Evolutionary conservation across 345 rosid species (phyloP), one percentile per base, ranked within the genome.

Genomic region (Bruguiera parviflora): DNA sequence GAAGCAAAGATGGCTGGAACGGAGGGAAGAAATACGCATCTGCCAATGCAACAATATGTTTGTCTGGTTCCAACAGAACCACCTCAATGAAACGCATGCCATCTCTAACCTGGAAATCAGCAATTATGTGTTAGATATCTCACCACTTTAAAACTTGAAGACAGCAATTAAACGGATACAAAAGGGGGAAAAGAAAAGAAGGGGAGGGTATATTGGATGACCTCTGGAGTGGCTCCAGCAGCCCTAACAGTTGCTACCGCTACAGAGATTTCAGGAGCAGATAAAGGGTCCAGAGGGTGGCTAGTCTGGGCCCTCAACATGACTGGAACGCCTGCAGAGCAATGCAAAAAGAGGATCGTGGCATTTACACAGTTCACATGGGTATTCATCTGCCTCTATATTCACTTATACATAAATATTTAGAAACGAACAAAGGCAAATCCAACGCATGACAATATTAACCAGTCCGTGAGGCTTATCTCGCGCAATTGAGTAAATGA

Each of bases 11-110:
- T 65, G 96, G 92, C 75, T 92, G 96, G 83, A 92, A 90, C 13
- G 98, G 98, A 22, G 98, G 96, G 73, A 92, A 92, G 76, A 92
- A 92, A 76, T 92, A 88, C 57, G 96, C 96, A 84, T 92, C 96
- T 37, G 96, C 98, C 43, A 90, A 52, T 16, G 96, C 98, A 75
- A 90, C 95, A 65, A 90, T 91, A 58, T 84, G 78, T 67, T 92
- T 92, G 16, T 80, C 92, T 10, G 98, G 98, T 75, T 92, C 98
- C 67, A 84, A 64, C 47, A 89, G 84, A n/a, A 88, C 96, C 66
- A 87, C 96, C 79, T 90, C 98, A 31, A 90, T 77, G 72, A 92
- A 92, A 18, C 98, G 92, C 95, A 87, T 92, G 80, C 96, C 71
- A 75, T 92, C 98, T 76, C 98, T 85, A 58, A 90, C 90, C 98